Evolutionary conservation across 2,329 filamentous ascomycete genomes (phyloP), one percentile per base, ranked within the genome.

Genomic region (Aspergillus bombycis): DNA sequence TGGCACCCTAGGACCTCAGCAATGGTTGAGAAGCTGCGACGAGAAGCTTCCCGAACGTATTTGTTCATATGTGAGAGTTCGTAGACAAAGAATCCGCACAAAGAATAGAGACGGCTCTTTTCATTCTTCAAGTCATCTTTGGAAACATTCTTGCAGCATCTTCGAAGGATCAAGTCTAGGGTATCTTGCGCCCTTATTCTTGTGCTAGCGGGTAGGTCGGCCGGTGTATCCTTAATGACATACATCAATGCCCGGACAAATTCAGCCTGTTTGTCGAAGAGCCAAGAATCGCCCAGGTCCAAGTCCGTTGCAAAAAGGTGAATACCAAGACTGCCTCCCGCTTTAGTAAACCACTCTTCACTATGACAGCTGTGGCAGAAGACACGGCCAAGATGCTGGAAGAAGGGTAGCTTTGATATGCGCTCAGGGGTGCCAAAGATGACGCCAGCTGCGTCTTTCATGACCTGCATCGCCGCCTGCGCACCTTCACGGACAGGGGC

Each of bases 301-400:
- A 98, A 83, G 69, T 94, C 90, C 2, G 92, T 94, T 36, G 94
- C 89, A 62, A 99, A 82, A 62, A 96, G 89, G 72, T 92, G 90
- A 71, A 99, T 97, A 61, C 96, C 96, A 23, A 94, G 81, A 60
- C 91, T 94, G 45, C 95, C 95, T 56, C 94, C 95, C 43, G 93
- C 91, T 79, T 99, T 99, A 58, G 94, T 94, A 74, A 97, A 99
- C 95, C 96, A 99, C 72, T 99, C 95, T 76, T 99, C 94, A 71
- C 95, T 93, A 71, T 97, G 94, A 76, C 95, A 99, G 68, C 92
- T 93, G 75, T 99, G 95, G 70, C 92, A 95, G 75, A 98, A 97
- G 0, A 89, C 89, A 64, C 88, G 91, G 45, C 91, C 90, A 7
- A 99, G 83, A 71, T 94, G 89, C 63, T 85, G 86, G 79, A 99